A percentile compares a stretch with the other conserved stretches of the same genome.
These are phyloP conservation scores for Hypholoma sublateritium DNA, from an alignment of 768 basidiomycete species.

Conservation along the genomic window DNA sequence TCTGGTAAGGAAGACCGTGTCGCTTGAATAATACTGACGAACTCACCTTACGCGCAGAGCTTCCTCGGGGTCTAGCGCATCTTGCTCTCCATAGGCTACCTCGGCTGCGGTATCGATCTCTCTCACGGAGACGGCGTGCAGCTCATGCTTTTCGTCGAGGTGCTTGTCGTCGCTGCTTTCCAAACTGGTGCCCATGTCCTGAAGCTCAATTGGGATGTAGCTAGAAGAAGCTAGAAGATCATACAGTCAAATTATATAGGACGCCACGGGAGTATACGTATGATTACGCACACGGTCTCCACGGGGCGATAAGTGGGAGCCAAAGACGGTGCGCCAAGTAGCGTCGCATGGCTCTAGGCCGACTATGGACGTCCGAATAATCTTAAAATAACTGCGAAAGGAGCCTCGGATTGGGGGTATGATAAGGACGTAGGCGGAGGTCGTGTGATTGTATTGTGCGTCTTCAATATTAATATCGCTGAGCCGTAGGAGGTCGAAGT, in stretches of 20 bases:
- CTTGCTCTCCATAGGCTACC: conserved; percentile 45
- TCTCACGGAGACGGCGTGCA: conserved; percentile 33
- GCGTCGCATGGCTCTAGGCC: conserved; percentile 10
- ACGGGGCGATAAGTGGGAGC: conserved; percentile 13
- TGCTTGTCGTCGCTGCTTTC: conserved; percentile 41
- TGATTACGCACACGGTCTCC: conserved; percentile 20
- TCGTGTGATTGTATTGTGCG: too few species aligned
- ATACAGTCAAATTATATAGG: conserved; percentile 11
- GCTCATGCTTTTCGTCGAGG: conserved; percentile 24
- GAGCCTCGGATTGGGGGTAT: background rate
- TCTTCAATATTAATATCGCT: too few species aligned
- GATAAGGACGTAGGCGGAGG: background rate
- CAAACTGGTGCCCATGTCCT: conserved; percentile 39
- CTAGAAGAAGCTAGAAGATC: conserved; percentile 24
- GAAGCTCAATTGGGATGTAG: conserved; percentile 34
- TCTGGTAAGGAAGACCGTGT: background rate
- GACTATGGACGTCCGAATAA: background rate
- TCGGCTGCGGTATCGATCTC: conserved; percentile 66
- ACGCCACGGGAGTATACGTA: conserved; percentile 7
- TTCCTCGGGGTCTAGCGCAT: conserved; percentile 51
- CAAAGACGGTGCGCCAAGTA: conserved; percentile 6
- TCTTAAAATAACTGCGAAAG: background rate
- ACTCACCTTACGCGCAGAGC: conserved; percentile 49
- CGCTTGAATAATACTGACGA: background rate
- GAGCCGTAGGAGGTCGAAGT: too few species aligned